Evolutionary conservation across 1,284 basidiomycete species (phyloP).

Genomic region (Phylloboletellus chloephorus): DNA sequence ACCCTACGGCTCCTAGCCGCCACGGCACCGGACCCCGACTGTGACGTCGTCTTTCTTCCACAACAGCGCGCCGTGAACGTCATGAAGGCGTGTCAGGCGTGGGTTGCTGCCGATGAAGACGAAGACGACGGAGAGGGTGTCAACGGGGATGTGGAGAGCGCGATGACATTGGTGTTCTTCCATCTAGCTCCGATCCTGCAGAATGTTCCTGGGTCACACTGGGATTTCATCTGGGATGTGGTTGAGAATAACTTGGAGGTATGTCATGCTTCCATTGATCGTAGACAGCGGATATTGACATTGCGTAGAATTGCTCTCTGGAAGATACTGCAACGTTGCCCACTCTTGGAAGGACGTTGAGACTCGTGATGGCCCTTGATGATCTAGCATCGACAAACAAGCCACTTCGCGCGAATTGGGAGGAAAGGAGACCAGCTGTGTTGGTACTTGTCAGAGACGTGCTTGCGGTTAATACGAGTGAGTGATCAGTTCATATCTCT

Average conservation of each 20-base stretch:
- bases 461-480: slow-evolving; percentile 47
- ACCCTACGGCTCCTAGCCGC: slow-evolving; percentile 70
- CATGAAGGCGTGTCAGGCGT: slow-evolving; percentile 80
- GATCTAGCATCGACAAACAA: slow-evolving; percentile 74
- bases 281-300: slow-evolving; percentile 1
- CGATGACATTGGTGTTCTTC: slow-evolving; percentile 70
- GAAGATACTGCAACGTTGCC: slow-evolving; percentile 57
- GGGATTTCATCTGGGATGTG: slow-evolving; percentile 90
- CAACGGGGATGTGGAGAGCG: slow-evolving; percentile 65
- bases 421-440: slow-evolving; percentile 49
- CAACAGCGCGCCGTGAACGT: slow-evolving; percentile 86
- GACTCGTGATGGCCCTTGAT: slow-evolving; percentile 63
- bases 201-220: slow-evolving; percentile 81
- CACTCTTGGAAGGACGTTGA: slow-evolving; percentile 63
- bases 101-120: slow-evolving; percentile 73
- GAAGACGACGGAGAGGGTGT: slow-evolving; percentile 50
- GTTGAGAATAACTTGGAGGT: slow-evolving; percentile 88
- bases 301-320: slow-evolving; percentile 53
- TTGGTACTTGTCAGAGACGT: slow-evolving; percentile 57
- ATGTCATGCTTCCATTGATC: slow-evolving; percentile 18
- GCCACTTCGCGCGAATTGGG: slow-evolving; percentile 65
- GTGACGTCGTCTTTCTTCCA: slow-evolving; percentile 81
- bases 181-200: slow-evolving; percentile 86
- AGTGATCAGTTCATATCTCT: slow-evolving; percentile 17
- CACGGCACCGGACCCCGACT: slow-evolving; percentile 73